phyloP scores from a whole-genome alignment of 179 eudicot species.

The Silene vulgaris region DNA sequence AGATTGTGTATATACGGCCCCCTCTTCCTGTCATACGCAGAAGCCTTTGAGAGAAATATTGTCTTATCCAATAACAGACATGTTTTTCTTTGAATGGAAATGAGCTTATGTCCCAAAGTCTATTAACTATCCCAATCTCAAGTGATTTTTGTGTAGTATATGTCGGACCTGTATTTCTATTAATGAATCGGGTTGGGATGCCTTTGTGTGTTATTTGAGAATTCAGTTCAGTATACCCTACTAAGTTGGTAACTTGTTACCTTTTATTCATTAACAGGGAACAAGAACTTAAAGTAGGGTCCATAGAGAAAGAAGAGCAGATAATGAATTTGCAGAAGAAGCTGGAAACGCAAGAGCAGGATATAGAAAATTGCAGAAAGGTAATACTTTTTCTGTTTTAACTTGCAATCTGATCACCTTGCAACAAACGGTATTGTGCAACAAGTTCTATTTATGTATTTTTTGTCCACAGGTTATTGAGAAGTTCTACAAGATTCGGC shows the following conservation, averaged over 20 bases:
- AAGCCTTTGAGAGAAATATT: no score
- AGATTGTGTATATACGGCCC: no score
- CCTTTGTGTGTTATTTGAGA: not conserved
- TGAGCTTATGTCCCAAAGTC: no score
- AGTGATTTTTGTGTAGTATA: no score
- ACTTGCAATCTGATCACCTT: not conserved
- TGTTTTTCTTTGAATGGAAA: no score
- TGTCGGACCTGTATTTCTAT: no score
- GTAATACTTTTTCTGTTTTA: conserved; percentile 25
- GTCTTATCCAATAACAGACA: not conserved
- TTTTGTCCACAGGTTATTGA: conserved; percentile 47
- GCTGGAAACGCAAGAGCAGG: conserved; percentile 50
- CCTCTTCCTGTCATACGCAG: no score
- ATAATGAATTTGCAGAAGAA: conserved; percentile 39
- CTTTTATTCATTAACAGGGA: conserved; percentile 43
- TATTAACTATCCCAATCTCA: no score
- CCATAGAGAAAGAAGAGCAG: conserved; percentile 45
- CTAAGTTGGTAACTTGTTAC: not conserved
- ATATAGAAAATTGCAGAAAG: conserved; percentile 55
- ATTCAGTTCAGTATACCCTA: not conserved
- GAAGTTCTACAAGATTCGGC: conserved; percentile 66
- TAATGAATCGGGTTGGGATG: not conserved
- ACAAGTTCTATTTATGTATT: not conserved
- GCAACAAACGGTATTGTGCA: not conserved
- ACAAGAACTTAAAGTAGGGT: conserved; percentile 52